Percentiles rank a stretch among this genome's conserved stretches.
phyloP scores from a whole-genome alignment of 2,329 filamentous ascomycete genomes.

The Aplosporella prunicola region DNA sequence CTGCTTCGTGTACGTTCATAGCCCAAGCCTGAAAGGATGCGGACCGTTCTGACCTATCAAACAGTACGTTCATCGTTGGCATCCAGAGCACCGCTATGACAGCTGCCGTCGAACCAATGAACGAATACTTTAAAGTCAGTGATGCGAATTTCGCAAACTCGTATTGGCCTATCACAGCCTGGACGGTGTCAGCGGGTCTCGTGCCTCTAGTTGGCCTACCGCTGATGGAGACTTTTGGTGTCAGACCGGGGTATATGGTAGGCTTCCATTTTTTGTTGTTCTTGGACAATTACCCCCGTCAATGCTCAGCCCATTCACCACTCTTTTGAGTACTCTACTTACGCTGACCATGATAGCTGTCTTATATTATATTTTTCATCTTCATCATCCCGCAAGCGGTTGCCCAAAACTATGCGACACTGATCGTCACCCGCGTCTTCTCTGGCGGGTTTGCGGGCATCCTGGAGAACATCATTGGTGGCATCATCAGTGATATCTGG shows the following conservation, averaged over 20 bases:
- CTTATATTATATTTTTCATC: slow-evolving; percentile 27
- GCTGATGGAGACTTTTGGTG: slow-evolving; percentile 29
- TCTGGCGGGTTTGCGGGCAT: slow-evolving; percentile 36
- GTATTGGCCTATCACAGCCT: slow-evolving; percentile 29
- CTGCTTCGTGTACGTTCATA: slow-evolving; percentile 16
- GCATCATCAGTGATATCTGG: slow-evolving; percentile 30
- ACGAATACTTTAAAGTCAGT: slow-evolving; percentile 21
- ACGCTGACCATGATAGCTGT: no score
- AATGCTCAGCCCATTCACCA: no score
- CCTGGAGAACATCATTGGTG: slow-evolving; percentile 31
- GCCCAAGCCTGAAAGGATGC: neutral
- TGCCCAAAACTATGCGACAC: slow-evolving; percentile 36
- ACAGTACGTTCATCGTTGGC: slow-evolving; percentile 23
- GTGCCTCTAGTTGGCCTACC: slow-evolving; percentile 28
- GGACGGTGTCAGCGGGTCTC: slow-evolving; percentile 28
- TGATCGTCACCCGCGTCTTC: slow-evolving; percentile 36
- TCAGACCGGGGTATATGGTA: slow-evolving; percentile 14
- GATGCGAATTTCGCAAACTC: slow-evolving; percentile 28
- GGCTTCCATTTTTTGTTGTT: no score
- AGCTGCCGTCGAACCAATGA: slow-evolving; percentile 24
- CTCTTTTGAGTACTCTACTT: no score
- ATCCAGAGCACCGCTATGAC: slow-evolving; percentile 30
- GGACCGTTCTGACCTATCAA: no score
- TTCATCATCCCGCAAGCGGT: slow-evolving; percentile 35
- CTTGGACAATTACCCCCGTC: no score